Base-by-base conservation (phyloP, 176 grass and related monocot species). In the Phyllostachys edulis region DNA sequence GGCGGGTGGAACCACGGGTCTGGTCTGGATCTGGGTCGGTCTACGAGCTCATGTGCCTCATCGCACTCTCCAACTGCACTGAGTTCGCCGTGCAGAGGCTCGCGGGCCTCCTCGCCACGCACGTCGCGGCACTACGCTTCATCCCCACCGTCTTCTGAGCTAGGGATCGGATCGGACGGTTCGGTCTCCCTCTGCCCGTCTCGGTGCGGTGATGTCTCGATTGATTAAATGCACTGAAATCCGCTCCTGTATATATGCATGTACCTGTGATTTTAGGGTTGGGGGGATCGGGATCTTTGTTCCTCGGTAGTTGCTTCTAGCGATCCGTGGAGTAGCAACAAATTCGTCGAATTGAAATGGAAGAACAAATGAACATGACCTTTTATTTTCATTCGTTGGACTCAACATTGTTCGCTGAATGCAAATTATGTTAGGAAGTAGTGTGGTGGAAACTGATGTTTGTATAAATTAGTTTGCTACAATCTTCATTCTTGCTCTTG, bases 51-150 rank as follows among this genome's bases (percentile, higher is more conserved):
- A 84, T 91, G 81, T 91, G 89, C 55, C 85, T 86, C 29, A 81
- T 91, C 76, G 76, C 89, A 52, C 63, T 91, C 63, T 91, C 89
- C 63, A 91, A 80, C 64, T 91, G 89, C 89, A 87, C 89, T 69
- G 80, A 80, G 69, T 91, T 91, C 76, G 89, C 89, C 18, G 15
- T 84, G 39, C 82, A 82, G 76, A 87, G 85, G 85, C 60, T 87
- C 32, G 89, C 80, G 4, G 74, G 69, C 0, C 64, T 91, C 45
- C 75, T 91, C 52, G 42, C 37, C 21, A 79, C 63, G 9, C 84
- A 69, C 21, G 73, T 68, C 67, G 60, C 85, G 5, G 79, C 88
- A 0, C 76, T 87, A 11, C 80, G 84, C 17, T 87, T 86, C 72
- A 21, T 90, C 39, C 74, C 84, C 64, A 61, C 67, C 16, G 85